Evolutionary conservation across 2,329 filamentous ascomycete genomes (phyloP), one percentile per base, ranked within the genome.

Genomic region (Colletotrichum tamarilloi): DNA sequence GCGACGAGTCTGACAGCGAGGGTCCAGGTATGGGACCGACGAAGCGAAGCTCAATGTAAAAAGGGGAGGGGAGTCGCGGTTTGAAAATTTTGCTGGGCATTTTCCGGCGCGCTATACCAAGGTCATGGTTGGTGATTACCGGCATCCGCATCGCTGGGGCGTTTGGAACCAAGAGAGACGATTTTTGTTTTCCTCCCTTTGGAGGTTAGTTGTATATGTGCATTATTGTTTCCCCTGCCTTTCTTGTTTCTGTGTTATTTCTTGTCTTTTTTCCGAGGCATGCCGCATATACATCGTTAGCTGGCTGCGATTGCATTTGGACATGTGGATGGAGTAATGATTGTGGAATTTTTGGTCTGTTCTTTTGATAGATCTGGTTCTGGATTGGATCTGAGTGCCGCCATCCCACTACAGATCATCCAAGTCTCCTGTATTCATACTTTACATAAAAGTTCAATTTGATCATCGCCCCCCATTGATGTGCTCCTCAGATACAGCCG

Each of bases 31-130:
- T 66, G 46, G 67, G 46, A 19, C 70, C 78, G 26, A 79, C 77
- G 72, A 83, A 79, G 73, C 84, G 84, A 55, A 86, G 84, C 75
- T 88, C 87, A 24, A 78, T 86, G 69, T 88, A 74, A 68, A 67
- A 49, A 67, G 60, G 64, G 52, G 32, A 32, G 32, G 32, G 63
- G 59, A 66, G 59, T 69, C 49, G 66, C 62, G 60, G 62, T 70
- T 66, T 65, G 68, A 63, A 42, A 38, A 42, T 67, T 67, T 65
- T 69, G 69, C 65, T 58, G 53, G 56, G 69, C 64, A 74, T 75
- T 69, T 60, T 68, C 68, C 62, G 68, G 72, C 72, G 72, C 72
- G 67, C 72, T 74, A 72, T 72, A 74, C 68, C 68, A 67, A 68
- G 38, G 68, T 72, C 62, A 73, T 57, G 62, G 56, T 22, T 72